Evolutionary conservation across 371 early-diverging fungal species (phyloP).

Genomic region (Blastocladiella emersonii): DNA sequence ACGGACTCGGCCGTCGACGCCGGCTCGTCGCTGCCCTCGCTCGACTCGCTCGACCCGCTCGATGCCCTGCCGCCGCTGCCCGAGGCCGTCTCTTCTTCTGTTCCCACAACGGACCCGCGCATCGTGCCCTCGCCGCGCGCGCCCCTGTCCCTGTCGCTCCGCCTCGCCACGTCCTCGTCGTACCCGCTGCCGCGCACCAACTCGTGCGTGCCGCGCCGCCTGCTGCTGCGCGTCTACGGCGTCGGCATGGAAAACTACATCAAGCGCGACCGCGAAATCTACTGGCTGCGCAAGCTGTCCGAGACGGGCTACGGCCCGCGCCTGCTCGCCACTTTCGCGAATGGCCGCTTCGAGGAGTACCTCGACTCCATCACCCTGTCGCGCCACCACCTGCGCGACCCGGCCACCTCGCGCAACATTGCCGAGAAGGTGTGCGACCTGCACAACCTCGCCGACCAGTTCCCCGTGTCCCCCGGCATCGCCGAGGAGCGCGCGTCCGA

Average conservation of each 20-base stretch:
- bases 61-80: no score
- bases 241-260: slow-evolving; percentile 37
- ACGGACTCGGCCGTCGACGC: neutral
- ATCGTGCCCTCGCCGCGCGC: neutral
- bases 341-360: slow-evolving; percentile 79
- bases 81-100: no score
- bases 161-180: slow-evolving; percentile 11
- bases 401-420: slow-evolving; percentile 49
- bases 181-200: neutral
- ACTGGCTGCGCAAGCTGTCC: slow-evolving; percentile 57
- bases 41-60: slow-evolving; percentile 11
- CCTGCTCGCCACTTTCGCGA: slow-evolving; percentile 67
- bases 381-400: slow-evolving; percentile 46
- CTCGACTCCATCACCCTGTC: slow-evolving; percentile 59
- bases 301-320: slow-evolving; percentile 57
- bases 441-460: slow-evolving; percentile 49
- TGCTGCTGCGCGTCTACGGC: slow-evolving; percentile 63
- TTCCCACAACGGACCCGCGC: no score
- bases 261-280: slow-evolving; percentile 59
- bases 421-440: slow-evolving; percentile 56
- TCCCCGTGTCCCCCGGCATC: slow-evolving; percentile 31
- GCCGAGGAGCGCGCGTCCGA: slow-evolving; percentile 4
- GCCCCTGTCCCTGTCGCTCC: neutral
- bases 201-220: slow-evolving; percentile 9
- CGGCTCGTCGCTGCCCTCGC: neutral